Evolutionary conservation across 1,139 yeast species (phyloP).

Genomic region (Yamadazyma triangularis): DNA sequence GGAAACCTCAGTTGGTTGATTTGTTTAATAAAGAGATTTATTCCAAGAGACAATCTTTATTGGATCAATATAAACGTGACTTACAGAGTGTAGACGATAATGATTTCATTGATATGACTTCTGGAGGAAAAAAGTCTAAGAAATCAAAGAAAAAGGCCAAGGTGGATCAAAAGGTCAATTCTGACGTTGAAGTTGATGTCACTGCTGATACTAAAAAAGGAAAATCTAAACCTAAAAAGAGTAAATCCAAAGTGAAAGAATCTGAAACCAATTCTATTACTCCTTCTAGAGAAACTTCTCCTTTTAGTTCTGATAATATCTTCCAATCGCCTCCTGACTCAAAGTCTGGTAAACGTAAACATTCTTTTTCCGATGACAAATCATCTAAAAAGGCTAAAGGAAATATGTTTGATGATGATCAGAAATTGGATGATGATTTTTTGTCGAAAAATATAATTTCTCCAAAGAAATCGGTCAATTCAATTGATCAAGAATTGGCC

Average conservation of each 20-base stretch:
- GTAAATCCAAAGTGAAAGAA: background rate
- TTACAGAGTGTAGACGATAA: slow-evolving; percentile 19
- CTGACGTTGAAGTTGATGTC: no score
- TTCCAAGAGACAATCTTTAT: slow-evolving; percentile 31
- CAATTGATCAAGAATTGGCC: background rate
- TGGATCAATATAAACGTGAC: slow-evolving; percentile 15
- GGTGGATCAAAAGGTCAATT: slow-evolving; percentile 1
- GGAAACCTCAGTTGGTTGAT: slow-evolving; percentile 55
- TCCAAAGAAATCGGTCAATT: slow-evolving; percentile 1
- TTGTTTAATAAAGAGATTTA: slow-evolving; percentile 48
- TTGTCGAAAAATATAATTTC: background rate
- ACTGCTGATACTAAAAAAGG: slow-evolving; percentile 1
- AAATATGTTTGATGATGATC: slow-evolving; percentile 1
- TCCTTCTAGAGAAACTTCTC: slow-evolving; percentile 9
- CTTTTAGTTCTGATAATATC: slow-evolving; percentile 36
- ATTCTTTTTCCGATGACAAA: background rate
- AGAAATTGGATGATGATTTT: slow-evolving; percentile 1
- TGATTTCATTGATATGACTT: slow-evolving; percentile 19
- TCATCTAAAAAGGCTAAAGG: slow-evolving; percentile 1
- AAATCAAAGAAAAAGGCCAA: slow-evolving; percentile 1
- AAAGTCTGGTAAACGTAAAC: slow-evolving; percentile 1
- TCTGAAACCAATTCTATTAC: slow-evolving; percentile 5
- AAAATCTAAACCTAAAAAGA: background rate
- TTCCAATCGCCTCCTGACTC: slow-evolving; percentile 28
- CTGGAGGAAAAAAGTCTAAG: background rate